Conservation (phyloP, 495 filamentous ascomycete genomes). For the Trichoderma asperelloides region DNA sequence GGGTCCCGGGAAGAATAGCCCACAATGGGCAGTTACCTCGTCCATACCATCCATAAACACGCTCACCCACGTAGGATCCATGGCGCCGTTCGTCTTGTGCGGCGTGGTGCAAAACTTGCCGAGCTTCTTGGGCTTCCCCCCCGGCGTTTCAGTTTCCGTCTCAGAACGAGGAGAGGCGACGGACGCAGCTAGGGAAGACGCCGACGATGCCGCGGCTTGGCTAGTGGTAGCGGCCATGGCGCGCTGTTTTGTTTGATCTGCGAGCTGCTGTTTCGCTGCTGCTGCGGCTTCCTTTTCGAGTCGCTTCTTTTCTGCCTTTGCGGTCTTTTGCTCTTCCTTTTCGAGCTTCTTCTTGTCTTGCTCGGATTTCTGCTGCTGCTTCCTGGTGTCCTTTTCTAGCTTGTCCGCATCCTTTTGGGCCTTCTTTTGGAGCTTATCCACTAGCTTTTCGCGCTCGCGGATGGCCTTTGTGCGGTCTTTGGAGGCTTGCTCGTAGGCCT, state of each 20-base stretch:
- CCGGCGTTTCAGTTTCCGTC: constrained; percentile 12
- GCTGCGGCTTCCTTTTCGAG: constrained; percentile 13
- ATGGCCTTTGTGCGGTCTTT: constrained; percentile 55
- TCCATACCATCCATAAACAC: constrained; percentile 76
- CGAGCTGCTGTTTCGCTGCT: constrained; percentile 6
- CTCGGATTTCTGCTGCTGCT: constrained; percentile 11
- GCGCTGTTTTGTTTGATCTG: not conserved
- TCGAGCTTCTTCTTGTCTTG: constrained; percentile 11
- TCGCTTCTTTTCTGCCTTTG: constrained; percentile 16
- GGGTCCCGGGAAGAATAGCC: constrained; percentile 61
- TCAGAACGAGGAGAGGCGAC: not conserved
- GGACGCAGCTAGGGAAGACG: constrained; percentile 10
- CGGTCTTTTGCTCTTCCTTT: constrained; percentile 25
- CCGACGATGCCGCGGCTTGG: constrained; percentile 11
- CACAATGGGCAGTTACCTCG: constrained; percentile 77
- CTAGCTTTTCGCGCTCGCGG: constrained; percentile 47
- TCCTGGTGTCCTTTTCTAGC: constrained; percentile 26
- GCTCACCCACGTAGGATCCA: constrained; percentile 63
- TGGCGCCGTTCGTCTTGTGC: constrained; percentile 29
- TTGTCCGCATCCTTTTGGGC: constrained; percentile 26
- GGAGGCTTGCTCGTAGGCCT: constrained; percentile 50
- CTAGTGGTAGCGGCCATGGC: not conserved
- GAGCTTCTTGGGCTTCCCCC: constrained; percentile 30
- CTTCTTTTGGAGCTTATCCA: constrained; percentile 47
- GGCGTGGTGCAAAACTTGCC: constrained; percentile 77